Percentiles rank a stretch among this genome's conserved stretches.
phyloP scores from a whole-genome alignment of 2,329 filamentous ascomycete species.

The Phaeomoniella chlamydospora region DNA sequence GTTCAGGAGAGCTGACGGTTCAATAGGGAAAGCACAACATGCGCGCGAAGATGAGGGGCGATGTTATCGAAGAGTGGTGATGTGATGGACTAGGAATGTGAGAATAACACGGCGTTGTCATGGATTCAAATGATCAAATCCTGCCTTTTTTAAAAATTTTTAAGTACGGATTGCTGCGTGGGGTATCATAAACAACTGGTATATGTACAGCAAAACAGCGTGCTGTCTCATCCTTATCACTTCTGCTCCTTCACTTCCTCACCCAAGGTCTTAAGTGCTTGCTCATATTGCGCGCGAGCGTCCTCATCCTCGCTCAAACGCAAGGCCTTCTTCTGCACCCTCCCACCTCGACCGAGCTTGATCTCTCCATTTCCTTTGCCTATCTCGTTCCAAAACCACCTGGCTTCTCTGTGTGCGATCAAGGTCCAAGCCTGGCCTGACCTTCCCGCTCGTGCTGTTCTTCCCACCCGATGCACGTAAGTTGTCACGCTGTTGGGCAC shows the following conservation, averaged over 20 bases:
- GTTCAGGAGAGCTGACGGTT: slow-evolving; percentile 5
- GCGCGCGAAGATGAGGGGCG: slow-evolving; percentile 76
- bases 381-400: slow-evolving; percentile 86
- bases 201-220: not conserved
- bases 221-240: no score
- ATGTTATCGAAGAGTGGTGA: slow-evolving; percentile 68
- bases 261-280: not conserved
- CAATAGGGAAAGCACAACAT: slow-evolving; percentile 71
- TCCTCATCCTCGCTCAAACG: not conserved
- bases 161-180: not conserved
- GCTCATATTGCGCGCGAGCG: not conserved
- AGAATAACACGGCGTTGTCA: no score
- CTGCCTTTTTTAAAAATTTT: not conserved
- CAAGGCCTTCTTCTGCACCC: not conserved
- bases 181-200: not conserved
- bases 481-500: slow-evolving; percentile 65
- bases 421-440: slow-evolving; percentile 78
- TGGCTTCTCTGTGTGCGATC: slow-evolving; percentile 64
- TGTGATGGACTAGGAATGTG: slow-evolving; percentile 4
- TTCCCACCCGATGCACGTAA: slow-evolving; percentile 85
- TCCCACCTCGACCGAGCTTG: not conserved
- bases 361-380: slow-evolving; percentile 19
- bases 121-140: not conserved
- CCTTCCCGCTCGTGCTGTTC: slow-evolving; percentile 83
- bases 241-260: slow-evolving; percentile 1